phyloP scores from a whole-genome alignment of 441 rosid species.

The Raphanus hybrid region DNA sequence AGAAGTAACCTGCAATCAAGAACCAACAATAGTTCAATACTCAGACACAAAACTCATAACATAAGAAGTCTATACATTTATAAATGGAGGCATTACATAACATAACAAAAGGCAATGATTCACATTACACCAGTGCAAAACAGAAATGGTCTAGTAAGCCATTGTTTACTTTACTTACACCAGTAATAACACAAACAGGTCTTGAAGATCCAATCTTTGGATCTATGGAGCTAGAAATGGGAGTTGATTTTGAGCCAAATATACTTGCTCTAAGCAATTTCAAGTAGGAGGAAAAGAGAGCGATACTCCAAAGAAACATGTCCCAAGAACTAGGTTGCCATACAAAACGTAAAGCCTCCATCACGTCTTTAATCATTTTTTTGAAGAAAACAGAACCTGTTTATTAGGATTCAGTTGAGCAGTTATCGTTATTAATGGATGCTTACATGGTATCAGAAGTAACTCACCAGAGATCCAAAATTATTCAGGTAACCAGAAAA shows the following conservation, averaged over 20 bases:
- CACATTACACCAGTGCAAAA: too few species aligned
- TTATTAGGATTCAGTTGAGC: background rate
- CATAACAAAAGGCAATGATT: background rate
- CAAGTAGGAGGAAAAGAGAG: conserved; percentile 58
- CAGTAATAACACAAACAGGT: conserved; percentile 76
- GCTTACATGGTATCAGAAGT: background rate
- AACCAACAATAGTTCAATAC: background rate
- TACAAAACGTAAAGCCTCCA: conserved; percentile 50
- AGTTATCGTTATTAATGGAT: background rate
- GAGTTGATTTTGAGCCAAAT: conserved; percentile 32
- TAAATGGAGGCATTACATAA: background rate
- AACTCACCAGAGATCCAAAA: background rate
- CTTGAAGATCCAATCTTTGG: conserved; percentile 28
- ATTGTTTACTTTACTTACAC: conserved; percentile 35
- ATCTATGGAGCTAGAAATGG: conserved; percentile 43
- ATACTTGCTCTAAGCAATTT: conserved; percentile 50
- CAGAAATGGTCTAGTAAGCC: too few species aligned
- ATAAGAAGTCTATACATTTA: background rate
- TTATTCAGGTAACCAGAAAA: too few species aligned
- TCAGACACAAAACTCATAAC: background rate
- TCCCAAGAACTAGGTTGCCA: conserved; percentile 59
- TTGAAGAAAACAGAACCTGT: background rate
- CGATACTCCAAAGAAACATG: conserved; percentile 63
- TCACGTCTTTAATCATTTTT: conserved; percentile 43
- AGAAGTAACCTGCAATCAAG: conserved; percentile 64